Evolutionary conservation across 345 rosid genomes (phyloP).

Genomic region (Gossypium anomalum): DNA sequence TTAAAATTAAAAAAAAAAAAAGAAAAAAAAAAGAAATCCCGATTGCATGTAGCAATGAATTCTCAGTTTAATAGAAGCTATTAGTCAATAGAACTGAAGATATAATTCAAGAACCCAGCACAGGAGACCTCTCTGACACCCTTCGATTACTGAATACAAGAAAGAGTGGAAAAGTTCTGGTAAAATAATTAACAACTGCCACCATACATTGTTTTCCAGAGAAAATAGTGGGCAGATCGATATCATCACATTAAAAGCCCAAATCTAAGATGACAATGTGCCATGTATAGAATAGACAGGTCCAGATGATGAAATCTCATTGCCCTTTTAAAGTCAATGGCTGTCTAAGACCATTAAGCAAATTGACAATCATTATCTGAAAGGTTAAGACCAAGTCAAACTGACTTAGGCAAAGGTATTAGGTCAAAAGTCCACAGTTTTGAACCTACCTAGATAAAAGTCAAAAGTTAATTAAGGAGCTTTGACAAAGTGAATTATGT

Average conservation of each 20-base stretch:
- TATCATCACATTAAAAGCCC: background rate
- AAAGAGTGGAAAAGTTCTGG: background rate
- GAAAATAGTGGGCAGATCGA: background rate
- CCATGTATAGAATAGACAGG: background rate
- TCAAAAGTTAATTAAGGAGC: slow-evolving; percentile 23
- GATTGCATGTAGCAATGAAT: background rate
- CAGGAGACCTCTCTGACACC: background rate
- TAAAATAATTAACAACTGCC: background rate
- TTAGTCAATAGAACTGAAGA: background rate
- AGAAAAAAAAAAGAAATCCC: background rate
- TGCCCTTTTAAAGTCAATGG: background rate
- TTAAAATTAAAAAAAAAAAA: background rate
- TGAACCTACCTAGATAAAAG: slow-evolving; percentile 1
- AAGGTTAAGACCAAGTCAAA: slow-evolving; percentile 25
- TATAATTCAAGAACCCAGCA: background rate
- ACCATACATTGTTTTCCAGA: background rate
- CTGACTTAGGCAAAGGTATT: slow-evolving; percentile 16
- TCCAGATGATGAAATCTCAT: background rate
- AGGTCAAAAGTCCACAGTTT: background rate
- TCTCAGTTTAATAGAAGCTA: slow-evolving; percentile 8
- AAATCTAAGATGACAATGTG: background rate
- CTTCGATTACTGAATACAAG: background rate
- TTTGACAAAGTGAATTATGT: slow-evolving; percentile 25
- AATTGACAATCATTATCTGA: background rate
- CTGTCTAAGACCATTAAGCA: background rate